Percentiles rank a stretch among this genome's conserved stretches.
These are phyloP conservation scores for Murraya koenigii DNA, from an alignment of 345 rosid species.

Conservation along the genomic window DNA sequence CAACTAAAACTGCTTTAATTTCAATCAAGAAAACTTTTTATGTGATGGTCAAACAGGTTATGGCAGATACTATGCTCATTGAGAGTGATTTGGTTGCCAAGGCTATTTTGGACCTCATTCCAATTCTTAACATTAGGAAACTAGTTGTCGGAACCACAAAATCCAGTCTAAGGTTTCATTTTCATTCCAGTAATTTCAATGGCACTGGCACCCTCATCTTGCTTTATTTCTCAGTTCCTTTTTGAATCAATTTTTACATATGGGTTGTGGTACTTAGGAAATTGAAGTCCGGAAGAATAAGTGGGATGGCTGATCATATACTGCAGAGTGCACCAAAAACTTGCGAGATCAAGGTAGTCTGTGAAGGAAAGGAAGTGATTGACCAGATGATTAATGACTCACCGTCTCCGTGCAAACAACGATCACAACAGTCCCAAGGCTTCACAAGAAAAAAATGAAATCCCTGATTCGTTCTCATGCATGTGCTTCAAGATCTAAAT, in stretches of 20 bases:
- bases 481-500: constrained; percentile 41
- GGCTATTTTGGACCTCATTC: constrained; percentile 65
- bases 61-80: constrained; percentile 47
- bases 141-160: constrained; percentile 73
- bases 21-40: no score
- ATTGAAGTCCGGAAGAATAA: constrained; percentile 44
- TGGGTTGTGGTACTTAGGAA: constrained; percentile 33
- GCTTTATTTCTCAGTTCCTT: neutral
- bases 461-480: constrained; percentile 34
- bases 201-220: neutral
- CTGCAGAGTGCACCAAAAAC: constrained; percentile 41
- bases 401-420: constrained; percentile 19
- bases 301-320: constrained; percentile 48
- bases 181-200: neutral
- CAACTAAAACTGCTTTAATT: no score
- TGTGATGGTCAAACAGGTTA: no score
- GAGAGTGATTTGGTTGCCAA: constrained; percentile 74
- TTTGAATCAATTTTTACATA: neutral
- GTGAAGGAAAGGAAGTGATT: constrained; percentile 57
- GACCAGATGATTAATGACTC: constrained; percentile 25
- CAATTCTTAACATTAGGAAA: constrained; percentile 67
- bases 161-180: constrained; percentile 51
- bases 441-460: constrained; percentile 14
- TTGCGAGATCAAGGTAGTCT: constrained; percentile 56
- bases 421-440: constrained; percentile 5